Evolutionary conservation across 2,329 filamentous ascomycete genomes (phyloP).

Genomic region (Aurifilum marmelostoma): DNA sequence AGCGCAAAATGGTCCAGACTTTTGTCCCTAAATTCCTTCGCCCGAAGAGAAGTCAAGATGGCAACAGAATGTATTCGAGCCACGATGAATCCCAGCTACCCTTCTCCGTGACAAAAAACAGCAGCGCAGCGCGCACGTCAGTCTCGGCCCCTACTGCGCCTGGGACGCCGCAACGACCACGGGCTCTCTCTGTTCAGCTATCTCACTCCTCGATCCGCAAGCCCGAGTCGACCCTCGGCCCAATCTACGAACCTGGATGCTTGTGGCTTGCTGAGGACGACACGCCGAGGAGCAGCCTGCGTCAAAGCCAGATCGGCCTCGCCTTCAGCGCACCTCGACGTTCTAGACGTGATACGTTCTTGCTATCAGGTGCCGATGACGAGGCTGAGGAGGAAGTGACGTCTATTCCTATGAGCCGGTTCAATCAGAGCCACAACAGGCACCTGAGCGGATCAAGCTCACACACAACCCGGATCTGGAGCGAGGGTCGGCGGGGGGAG

Average conservation of each 20-base stretch:
- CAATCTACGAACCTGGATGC: conserved; percentile 18
- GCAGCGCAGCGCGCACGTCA: conserved; percentile 9
- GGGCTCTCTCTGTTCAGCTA: neutral
- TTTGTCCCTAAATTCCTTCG: conserved; percentile 29
- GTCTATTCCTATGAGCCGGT: conserved; percentile 6
- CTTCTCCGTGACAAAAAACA: conserved; percentile 5
- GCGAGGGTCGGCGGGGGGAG: conserved; percentile 5
- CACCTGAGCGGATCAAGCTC: conserved; percentile 4
- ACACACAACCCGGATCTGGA: conserved; percentile 9
- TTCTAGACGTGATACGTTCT: neutral
- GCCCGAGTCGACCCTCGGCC: conserved; percentile 7
- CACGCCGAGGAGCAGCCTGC: conserved; percentile 4
- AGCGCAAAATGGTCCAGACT: conserved; percentile 31
- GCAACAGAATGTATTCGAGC: conserved; percentile 10
- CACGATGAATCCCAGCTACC: conserved; percentile 3
- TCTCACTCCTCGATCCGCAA: conserved; percentile 5
- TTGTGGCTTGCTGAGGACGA: conserved; percentile 11
- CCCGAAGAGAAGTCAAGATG: neutral
- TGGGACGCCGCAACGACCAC: conserved; percentile 4
- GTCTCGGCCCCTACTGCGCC: neutral
- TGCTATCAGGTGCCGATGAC: neutral
- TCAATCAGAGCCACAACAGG: conserved; percentile 2
- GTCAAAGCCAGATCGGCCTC: conserved; percentile 22
- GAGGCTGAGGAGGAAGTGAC: neutral
- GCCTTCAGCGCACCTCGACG: conserved; percentile 5